Evolutionary conservation across 345 rosid genomes (phyloP).

Genomic region (Durio zibethinus): DNA sequence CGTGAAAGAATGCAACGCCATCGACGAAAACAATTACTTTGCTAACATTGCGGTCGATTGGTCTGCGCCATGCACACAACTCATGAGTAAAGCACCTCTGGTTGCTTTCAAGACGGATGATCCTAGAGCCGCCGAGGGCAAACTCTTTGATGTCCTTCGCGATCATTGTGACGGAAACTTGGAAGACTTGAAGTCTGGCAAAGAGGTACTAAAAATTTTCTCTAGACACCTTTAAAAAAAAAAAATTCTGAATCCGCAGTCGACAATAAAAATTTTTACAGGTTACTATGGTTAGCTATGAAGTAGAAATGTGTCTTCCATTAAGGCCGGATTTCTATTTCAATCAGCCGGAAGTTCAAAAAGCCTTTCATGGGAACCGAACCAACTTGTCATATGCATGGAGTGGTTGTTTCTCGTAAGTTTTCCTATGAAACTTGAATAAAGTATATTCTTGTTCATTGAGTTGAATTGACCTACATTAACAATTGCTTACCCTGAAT

Average conservation of each 20-base stretch:
- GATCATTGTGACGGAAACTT: not conserved
- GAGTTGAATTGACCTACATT: not conserved
- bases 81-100: not conserved
- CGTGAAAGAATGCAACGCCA: not conserved
- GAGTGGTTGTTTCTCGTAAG: not conserved
- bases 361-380: not conserved
- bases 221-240: too few relatives aligned
- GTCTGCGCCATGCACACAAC: not conserved
- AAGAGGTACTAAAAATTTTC: too few relatives aligned
- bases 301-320: not conserved
- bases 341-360: not conserved
- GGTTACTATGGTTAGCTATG: not conserved
- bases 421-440: not conserved
- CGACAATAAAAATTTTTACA: not conserved
- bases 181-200: not conserved
- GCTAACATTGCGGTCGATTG: not conserved
- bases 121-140: rapidly evolving
- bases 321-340: not conserved
- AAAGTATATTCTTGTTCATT: not conserved
- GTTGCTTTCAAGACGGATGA: not conserved
- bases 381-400: not conserved
- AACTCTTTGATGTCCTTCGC: not conserved
- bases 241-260: too few relatives aligned
- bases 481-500: not conserved
- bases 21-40: not conserved